Evolutionary conservation across 2,329 filamentous ascomycete species (phyloP).

Genomic region (Sphaerostilbella broomeana): DNA sequence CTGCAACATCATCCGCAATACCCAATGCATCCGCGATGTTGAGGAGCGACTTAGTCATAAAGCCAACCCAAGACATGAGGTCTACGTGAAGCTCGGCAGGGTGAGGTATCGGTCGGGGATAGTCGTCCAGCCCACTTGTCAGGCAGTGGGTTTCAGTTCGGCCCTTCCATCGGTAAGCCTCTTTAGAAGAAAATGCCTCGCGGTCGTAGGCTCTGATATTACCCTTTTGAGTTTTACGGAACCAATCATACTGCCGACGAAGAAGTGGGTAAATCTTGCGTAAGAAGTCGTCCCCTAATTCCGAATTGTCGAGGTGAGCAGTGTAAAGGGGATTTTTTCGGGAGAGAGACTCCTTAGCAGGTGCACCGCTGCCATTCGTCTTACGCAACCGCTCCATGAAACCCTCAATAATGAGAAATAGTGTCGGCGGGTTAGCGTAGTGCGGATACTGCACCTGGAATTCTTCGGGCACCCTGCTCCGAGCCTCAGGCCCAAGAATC

Average conservation of each 20-base stretch:
- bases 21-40: slow-evolving; percentile 73
- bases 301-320: slow-evolving; percentile 59
- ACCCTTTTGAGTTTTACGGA: slow-evolving; percentile 82
- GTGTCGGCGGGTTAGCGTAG: slow-evolving; percentile 92
- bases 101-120: slow-evolving; percentile 87
- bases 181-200: slow-evolving; percentile 78
- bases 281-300: slow-evolving; percentile 64
- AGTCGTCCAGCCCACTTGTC: slow-evolving; percentile 92
- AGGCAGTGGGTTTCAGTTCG: slow-evolving; percentile 80
- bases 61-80: slow-evolving; percentile 92
- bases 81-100: slow-evolving; percentile 94
- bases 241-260: slow-evolving; percentile 89
- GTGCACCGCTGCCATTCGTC: slow-evolving; percentile 40
- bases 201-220: slow-evolving; percentile 90
- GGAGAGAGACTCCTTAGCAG: slow-evolving; percentile 37
- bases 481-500: slow-evolving; percentile 84
- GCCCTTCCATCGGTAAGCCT: slow-evolving; percentile 93
- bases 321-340: slow-evolving; percentile 47
- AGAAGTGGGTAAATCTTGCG: slow-evolving; percentile 77
- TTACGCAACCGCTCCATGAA: slow-evolving; percentile 73
- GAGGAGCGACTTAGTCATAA: slow-evolving; percentile 82
- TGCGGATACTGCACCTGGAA: slow-evolving; percentile 96
- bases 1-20: slow-evolving; percentile 66
- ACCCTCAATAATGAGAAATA: slow-evolving; percentile 81
- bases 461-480: slow-evolving; percentile 87